Conservation (phyloP, 2,329 filamentous ascomycete genomes). For the Microcera coccophila region DNA sequence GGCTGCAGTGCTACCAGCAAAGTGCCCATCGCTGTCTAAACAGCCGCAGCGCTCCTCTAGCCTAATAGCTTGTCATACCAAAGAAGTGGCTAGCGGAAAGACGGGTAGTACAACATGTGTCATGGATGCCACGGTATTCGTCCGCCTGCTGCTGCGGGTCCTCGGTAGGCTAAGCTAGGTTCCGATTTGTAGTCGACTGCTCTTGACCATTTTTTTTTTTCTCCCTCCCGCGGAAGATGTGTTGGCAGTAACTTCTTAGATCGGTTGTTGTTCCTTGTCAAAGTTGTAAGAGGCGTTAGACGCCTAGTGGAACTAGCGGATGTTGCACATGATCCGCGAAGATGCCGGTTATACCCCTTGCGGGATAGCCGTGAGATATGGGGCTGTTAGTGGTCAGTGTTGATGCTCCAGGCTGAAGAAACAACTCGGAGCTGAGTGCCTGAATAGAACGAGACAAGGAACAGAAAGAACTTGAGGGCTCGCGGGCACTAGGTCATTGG, state of each 20-base stretch:
- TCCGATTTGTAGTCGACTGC: slow-evolving; percentile 19
- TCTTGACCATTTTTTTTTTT: slow-evolving; percentile 17
- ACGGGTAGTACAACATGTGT: slow-evolving; percentile 17
- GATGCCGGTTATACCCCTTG: slow-evolving; percentile 23
- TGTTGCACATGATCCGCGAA: slow-evolving; percentile 31
- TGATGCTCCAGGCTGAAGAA: background rate
- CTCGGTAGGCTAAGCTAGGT: slow-evolving; percentile 8
- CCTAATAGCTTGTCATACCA: background rate
- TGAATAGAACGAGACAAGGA: background rate
- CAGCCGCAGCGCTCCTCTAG: background rate
- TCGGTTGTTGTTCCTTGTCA: slow-evolving; percentile 15
- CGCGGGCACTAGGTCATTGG: no score
- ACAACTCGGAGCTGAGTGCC: background rate
- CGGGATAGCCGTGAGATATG: slow-evolving; percentile 22
- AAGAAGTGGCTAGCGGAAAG: slow-evolving; percentile 9
- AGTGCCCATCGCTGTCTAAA: slow-evolving; percentile 2
- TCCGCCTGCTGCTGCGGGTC: slow-evolving; percentile 6
- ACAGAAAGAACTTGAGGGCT: no score
- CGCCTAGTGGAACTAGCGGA: slow-evolving; percentile 29
- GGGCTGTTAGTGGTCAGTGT: slow-evolving; percentile 5
- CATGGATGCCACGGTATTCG: slow-evolving; percentile 20
- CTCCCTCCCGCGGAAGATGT: slow-evolving; percentile 13
- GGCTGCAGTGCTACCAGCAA: background rate
- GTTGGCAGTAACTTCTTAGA: slow-evolving; percentile 16
- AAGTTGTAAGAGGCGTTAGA: slow-evolving; percentile 28